These are phyloP conservation scores for Dendrobium officinale DNA, from an alignment of 106 monocot species.

Conservation along the genomic window DNA sequence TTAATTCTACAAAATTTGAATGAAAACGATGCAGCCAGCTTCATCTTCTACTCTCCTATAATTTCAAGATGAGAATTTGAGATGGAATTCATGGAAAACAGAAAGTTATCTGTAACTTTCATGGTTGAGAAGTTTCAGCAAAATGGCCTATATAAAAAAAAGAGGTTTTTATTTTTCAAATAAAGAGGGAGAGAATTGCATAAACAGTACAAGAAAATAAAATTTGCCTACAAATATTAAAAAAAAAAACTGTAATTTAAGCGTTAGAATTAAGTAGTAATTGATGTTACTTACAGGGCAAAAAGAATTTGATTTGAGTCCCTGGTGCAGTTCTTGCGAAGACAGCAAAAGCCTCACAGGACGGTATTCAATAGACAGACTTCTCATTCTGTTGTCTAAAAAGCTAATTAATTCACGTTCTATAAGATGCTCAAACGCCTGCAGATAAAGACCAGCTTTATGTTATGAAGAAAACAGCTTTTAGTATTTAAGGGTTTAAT, in stretches of 20 bases:
- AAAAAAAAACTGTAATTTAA: not conserved
- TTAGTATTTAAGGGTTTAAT: not conserved
- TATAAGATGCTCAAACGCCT: slow-evolving; percentile 92
- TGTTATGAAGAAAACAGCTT: not conserved
- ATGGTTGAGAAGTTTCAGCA: slow-evolving; percentile 57
- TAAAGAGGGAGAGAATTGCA: not conserved
- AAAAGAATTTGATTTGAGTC: slow-evolving; percentile 52
- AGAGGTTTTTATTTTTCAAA: not conserved
- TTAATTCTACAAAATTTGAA: too few species aligned
- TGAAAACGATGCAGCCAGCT: too few species aligned
- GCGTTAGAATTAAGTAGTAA: not conserved
- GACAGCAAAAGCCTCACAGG: slow-evolving; percentile 70
- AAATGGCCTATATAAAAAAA: slow-evolving; percentile 35
- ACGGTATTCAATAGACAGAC: slow-evolving; percentile 62
- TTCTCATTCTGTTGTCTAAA: slow-evolving; percentile 40
- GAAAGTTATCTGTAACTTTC: slow-evolving; percentile 42
- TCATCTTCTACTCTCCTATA: too few species aligned
- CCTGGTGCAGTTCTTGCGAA: slow-evolving; percentile 54
- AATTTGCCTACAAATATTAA: not conserved
- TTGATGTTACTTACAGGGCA: slow-evolving; percentile 68
- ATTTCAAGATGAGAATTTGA: too few species aligned
- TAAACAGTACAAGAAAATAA: not conserved
- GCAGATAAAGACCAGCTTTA: not conserved
- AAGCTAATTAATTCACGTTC: slow-evolving; percentile 62
- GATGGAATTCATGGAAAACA: too few species aligned